These are phyloP conservation scores for Pythium dissotocum DNA, from an alignment of 352 stramenopile species.

Conservation along the genomic window DNA sequence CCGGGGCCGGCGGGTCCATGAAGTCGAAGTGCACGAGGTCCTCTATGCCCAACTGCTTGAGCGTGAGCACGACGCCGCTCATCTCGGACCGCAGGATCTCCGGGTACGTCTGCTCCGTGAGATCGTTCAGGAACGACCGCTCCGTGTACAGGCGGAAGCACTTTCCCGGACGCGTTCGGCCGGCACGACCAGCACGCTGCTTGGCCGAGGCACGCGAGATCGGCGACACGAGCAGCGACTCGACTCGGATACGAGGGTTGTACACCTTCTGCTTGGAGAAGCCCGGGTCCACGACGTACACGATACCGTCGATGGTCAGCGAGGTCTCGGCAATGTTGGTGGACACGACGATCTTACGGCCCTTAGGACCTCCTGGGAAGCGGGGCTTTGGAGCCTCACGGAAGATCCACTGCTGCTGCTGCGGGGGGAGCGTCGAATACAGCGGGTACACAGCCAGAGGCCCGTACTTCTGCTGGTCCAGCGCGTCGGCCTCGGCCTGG, in stretches of 20 bases:
- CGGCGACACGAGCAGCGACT: constrained; percentile 97
- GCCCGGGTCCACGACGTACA: constrained; percentile 99
- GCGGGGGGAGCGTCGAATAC: constrained; percentile 97
- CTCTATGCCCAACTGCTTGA: constrained; percentile 98
- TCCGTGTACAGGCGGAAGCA: constrained; percentile 99
- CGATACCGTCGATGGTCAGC: constrained; percentile 99
- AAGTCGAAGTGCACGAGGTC: constrained; percentile 99
- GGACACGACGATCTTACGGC: constrained; percentile 96
- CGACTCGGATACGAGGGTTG: constrained; percentile 98
- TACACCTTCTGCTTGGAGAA: constrained; percentile 99
- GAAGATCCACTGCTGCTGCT: constrained; percentile 99
- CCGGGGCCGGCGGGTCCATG: constrained; percentile 98
- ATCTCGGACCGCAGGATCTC: constrained; percentile 98
- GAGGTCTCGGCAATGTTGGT: constrained; percentile 99
- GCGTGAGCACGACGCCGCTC: constrained; percentile 95
- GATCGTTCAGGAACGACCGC: constrained; percentile 95
- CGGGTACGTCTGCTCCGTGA: constrained; percentile 98
- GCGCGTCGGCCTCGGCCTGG: constrained; percentile 83
- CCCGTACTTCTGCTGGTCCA: constrained; percentile 94
- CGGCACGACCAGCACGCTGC: constrained; percentile 92
- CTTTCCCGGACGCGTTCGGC: constrained; percentile 91
- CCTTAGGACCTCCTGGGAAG: constrained; percentile 81
- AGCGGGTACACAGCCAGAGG: constrained; percentile 94
- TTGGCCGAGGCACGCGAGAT: constrained; percentile 97
- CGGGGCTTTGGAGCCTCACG: constrained; percentile 93